Evolutionary conservation across 768 basidiomycete genomes (phyloP).

Genomic region (Lentinula edodes): DNA sequence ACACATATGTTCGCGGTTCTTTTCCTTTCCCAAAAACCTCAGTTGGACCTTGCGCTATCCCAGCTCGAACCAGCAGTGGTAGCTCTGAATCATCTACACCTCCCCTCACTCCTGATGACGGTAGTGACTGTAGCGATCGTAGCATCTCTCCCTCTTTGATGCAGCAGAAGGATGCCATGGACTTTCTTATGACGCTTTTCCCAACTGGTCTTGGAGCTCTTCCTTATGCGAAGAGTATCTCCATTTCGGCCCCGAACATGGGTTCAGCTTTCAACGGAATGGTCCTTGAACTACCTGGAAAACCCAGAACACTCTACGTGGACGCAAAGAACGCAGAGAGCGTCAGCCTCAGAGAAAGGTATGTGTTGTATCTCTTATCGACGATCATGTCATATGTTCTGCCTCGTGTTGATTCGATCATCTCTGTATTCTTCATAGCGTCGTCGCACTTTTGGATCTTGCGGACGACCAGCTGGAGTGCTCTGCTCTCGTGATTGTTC

Average conservation of each 20-base stretch:
- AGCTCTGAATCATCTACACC: constrained; percentile 57
- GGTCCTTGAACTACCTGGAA: constrained; percentile 67
- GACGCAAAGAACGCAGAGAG: constrained; percentile 78
- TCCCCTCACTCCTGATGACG: constrained; percentile 71
- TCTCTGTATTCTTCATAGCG: constrained; percentile 34
- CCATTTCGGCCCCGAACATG: constrained; percentile 63
- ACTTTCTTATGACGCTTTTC: constrained; percentile 75
- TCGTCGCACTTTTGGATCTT: constrained; percentile 82
- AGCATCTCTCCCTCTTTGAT: constrained; percentile 28
- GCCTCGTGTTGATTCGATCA: constrained; percentile 8
- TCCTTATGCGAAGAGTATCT: constrained; percentile 70
- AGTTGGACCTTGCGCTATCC: constrained; percentile 37
- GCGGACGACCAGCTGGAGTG: constrained; percentile 82
- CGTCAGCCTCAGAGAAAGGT: constrained; percentile 84
- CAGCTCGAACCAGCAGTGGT: constrained; percentile 22
- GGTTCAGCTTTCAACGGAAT: constrained; percentile 72
- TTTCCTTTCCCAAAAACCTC: constrained; percentile 17
- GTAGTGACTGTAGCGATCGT: constrained; percentile 35
- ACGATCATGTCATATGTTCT: not conserved
- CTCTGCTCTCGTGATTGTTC: constrained; percentile 70
- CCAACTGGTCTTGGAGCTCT: constrained; percentile 66
- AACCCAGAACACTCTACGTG: constrained; percentile 75
- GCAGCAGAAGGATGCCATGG: constrained; percentile 56
- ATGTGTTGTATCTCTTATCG: constrained; percentile 8
- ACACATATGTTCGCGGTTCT: constrained; percentile 8